Conservation (phyloP, 257 asterid genomes). For the Capsicum baccatum region DNA sequence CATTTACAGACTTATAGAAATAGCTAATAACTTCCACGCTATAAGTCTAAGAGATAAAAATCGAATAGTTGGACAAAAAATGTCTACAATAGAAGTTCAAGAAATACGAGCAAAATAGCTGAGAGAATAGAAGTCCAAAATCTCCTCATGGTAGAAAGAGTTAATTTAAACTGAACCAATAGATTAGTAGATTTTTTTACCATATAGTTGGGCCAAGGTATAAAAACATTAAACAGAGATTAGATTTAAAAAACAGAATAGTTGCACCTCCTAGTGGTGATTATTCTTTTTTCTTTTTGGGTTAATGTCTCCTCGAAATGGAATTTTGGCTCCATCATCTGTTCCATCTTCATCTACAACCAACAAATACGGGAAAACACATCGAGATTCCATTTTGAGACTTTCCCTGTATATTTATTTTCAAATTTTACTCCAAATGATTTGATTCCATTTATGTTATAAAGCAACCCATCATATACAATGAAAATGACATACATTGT, state of each 20-base stretch:
- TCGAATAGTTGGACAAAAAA: too few relatives aligned
- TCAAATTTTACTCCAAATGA: background rate
- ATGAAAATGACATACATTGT: background rate
- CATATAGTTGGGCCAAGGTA: background rate
- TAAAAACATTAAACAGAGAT: background rate
- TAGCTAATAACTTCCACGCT: too few relatives aligned
- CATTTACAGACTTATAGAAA: too few relatives aligned
- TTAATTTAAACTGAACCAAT: too few relatives aligned
- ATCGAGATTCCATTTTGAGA: background rate
- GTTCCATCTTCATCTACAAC: background rate
- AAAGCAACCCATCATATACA: background rate
- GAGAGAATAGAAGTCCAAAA: background rate
- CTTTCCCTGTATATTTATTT: background rate
- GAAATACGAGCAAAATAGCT: background rate
- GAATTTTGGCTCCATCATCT: background rate
- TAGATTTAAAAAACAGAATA: background rate
- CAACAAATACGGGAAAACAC: background rate
- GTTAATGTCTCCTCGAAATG: background rate
- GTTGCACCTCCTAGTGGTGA: background rate
- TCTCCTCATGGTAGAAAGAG: too few relatives aligned
- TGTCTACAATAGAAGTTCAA: too few relatives aligned
- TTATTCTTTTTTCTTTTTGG: background rate
- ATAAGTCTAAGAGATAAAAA: too few relatives aligned
- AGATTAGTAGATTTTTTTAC: background rate
- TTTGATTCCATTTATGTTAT: background rate